These are phyloP conservation scores for Panicum hallii DNA, from an alignment of 202 grass and related monocot genomes.

Conservation along the genomic window DNA sequence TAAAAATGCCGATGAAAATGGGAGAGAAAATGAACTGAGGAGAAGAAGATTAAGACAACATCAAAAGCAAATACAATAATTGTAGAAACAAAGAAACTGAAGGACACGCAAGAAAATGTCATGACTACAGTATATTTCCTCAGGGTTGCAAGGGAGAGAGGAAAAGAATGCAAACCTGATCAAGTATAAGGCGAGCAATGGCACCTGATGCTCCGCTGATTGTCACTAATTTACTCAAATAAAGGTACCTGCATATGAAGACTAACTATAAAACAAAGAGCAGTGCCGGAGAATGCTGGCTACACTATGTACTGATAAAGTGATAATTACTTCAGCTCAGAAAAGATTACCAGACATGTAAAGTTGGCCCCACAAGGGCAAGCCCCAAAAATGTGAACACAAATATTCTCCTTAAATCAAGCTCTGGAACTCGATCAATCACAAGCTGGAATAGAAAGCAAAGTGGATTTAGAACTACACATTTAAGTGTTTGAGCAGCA, in stretches of 20 bases:
- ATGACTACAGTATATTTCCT: neutral
- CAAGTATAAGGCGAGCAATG: conserved; percentile 73
- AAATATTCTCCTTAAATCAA: conserved; percentile 84
- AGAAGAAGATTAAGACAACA: neutral
- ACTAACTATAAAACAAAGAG: conserved; percentile 28
- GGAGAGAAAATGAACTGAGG: conserved; percentile 81
- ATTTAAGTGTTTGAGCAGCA: neutral
- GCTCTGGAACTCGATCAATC: conserved; percentile 62
- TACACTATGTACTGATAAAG: neutral
- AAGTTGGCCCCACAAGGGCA: conserved; percentile 74
- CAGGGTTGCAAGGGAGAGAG: neutral
- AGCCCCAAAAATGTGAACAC: conserved; percentile 88
- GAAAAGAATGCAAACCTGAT: conserved; percentile 64
- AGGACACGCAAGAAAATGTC: neutral
- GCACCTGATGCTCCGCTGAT: conserved; percentile 68
- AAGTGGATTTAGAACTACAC: conserved; percentile 1
- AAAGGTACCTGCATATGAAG: conserved; percentile 74
- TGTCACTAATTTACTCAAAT: conserved; percentile 89
- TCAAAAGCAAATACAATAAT: conserved; percentile 10
- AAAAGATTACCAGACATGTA: conserved; percentile 80
- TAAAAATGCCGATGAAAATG: conserved; percentile 84
- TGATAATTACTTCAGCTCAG: neutral
- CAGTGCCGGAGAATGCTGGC: neutral
- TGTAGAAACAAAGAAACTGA: neutral
- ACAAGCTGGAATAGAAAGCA: conserved; percentile 54